These are phyloP conservation scores for Phyllosticta ampelicida DNA, from an alignment of 2,329 filamentous ascomycete species.

Conservation along the genomic window DNA sequence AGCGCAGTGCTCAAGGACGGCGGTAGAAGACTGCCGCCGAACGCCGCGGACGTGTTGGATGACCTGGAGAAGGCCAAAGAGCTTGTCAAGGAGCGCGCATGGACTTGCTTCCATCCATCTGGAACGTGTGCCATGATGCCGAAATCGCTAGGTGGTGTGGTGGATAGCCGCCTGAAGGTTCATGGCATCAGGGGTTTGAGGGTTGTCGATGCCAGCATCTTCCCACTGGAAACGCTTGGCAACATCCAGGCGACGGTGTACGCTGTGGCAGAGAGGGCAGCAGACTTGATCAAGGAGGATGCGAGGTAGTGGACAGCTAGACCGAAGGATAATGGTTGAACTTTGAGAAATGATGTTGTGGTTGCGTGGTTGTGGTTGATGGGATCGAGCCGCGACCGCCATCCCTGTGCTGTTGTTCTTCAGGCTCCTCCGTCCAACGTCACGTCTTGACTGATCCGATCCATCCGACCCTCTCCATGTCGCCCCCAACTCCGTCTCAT, in stretches of 20 bases:
- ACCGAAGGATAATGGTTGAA: not conserved
- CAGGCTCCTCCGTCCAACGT: not conserved
- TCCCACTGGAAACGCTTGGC: constrained; percentile 8
- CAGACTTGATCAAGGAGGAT: constrained; percentile 21
- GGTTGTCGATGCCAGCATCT: constrained; percentile 12
- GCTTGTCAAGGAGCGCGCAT: not conserved
- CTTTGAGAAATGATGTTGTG: not conserved
- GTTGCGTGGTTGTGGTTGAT: not conserved
- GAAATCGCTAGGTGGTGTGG: constrained; percentile 16
- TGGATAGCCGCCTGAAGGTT: constrained; percentile 20
- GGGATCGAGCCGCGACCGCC: not conserved
- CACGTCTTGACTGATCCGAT: not conserved
- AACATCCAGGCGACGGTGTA: constrained; percentile 10
- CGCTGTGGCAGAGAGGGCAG: constrained; percentile 13
- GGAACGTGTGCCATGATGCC: constrained; percentile 8
- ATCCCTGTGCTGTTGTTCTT: not conserved
- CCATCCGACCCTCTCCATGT: not conserved
- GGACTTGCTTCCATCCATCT: constrained; percentile 2
- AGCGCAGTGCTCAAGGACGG: constrained; percentile 22
- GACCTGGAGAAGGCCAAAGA: not conserved
- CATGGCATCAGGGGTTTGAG: constrained; percentile 15
- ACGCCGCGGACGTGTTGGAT: not conserved
- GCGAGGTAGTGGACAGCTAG: not conserved
- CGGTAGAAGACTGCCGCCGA: constrained; percentile 14
- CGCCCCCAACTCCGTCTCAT: not conserved